Evolutionary conservation across 768 basidiomycete genomes (phyloP).

Genomic region (Lentinula lateritia): DNA sequence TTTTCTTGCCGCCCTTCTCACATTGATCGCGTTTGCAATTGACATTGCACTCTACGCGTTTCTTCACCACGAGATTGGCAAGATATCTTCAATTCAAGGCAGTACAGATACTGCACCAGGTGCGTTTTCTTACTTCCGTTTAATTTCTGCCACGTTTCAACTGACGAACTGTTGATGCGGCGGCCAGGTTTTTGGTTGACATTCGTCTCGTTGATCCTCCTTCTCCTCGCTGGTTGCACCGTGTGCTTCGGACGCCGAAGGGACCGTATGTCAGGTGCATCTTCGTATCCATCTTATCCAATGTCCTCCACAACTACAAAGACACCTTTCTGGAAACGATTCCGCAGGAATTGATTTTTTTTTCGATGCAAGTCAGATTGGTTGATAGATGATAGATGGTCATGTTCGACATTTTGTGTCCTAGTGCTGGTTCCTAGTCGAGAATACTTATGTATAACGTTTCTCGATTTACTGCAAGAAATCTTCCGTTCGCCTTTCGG

Average conservation of each 20-base stretch:
- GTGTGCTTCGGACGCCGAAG: slow-evolving; percentile 66
- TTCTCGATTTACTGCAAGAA: not conserved
- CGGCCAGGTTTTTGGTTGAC: slow-evolving; percentile 69
- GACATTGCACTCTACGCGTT: slow-evolving; percentile 70
- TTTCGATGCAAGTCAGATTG: not conserved
- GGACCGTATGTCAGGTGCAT: slow-evolving; percentile 41
- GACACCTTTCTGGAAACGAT: slow-evolving; percentile 27
- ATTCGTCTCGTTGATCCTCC: slow-evolving; percentile 58
- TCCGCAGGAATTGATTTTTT: slow-evolving; percentile 28
- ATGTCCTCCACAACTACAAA: slow-evolving; percentile 19
- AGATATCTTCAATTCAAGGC: slow-evolving; percentile 37
- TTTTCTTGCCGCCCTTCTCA: slow-evolving; percentile 64
- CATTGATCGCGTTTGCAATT: slow-evolving; percentile 69
- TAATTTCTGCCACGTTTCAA: slow-evolving; percentile 1
- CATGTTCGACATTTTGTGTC: not conserved
- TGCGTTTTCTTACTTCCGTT: slow-evolving; percentile 23
- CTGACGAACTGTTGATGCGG: not conserved
- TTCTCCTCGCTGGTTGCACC: slow-evolving; percentile 59
- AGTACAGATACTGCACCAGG: slow-evolving; percentile 59
- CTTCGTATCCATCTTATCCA: slow-evolving; percentile 32
- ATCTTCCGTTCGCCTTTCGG: not conserved
- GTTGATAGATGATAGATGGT: not conserved
- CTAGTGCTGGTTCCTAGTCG: not conserved
- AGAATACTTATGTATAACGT: not conserved
- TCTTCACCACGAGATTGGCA: slow-evolving; percentile 51